Conservation (phyloP, 2,329 filamentous ascomycete species). For the Monascus ruber region DNA sequence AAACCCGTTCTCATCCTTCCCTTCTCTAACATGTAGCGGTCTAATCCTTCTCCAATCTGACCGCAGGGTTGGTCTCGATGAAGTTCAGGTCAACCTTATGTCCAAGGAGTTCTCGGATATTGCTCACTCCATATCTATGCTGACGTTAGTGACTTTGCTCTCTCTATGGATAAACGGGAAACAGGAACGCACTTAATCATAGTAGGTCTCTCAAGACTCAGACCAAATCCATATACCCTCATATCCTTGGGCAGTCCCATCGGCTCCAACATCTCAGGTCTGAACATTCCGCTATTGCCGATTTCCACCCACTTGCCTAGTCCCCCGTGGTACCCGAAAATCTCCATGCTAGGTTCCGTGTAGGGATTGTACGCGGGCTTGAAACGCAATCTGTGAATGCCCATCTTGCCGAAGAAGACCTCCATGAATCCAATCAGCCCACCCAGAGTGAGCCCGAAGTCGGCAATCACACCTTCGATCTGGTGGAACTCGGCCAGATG, state of each 20-base stretch:
- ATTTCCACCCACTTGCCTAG: conserved; percentile 91
- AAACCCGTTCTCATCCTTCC: background rate
- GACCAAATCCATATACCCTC: conserved; percentile 86
- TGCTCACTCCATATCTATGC: conserved; percentile 57
- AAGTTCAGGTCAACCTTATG: conserved; percentile 94
- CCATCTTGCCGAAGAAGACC: conserved; percentile 94
- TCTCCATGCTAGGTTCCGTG: conserved; percentile 95
- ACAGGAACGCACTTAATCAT: conserved; percentile 74
- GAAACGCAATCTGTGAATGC: conserved; percentile 75
- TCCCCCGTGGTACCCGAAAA: conserved; percentile 89
- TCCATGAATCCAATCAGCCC: conserved; percentile 91
- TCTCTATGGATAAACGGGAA: background rate
- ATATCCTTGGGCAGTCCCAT: conserved; percentile 91
- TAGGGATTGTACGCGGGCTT: conserved; percentile 96
- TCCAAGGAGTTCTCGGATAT: conserved; percentile 83
- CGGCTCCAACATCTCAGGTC: conserved; percentile 89
- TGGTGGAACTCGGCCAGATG: conserved; percentile 98
- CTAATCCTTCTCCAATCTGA: conserved; percentile 76
- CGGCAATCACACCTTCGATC: conserved; percentile 95
- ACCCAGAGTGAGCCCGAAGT: conserved; percentile 84
- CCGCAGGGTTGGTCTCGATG: conserved; percentile 82
- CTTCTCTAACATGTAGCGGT: conserved; percentile 2
- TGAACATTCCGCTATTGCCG: conserved; percentile 97
- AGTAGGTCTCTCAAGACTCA: conserved; percentile 84
- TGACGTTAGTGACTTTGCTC: conserved; percentile 2